phyloP scores from a whole-genome alignment of 352 stramenopile genomes.

The Pythium oligandrum region DNA sequence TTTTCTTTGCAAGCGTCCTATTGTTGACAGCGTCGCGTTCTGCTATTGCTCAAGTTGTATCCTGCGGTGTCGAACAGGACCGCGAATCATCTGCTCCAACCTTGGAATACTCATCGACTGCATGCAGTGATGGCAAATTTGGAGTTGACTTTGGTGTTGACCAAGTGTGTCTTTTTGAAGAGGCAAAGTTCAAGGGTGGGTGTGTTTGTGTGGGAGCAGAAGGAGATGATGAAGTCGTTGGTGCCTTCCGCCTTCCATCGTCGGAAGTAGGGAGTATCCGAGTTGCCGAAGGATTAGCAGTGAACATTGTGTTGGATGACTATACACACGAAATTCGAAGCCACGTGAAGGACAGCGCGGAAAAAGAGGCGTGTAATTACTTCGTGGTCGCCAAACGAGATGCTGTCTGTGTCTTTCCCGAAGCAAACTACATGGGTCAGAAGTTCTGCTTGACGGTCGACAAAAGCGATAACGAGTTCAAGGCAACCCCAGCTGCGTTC shows the following conservation, averaged over 20 bases:
- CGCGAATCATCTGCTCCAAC: not conserved
- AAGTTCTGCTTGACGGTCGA: not conserved
- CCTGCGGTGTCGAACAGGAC: not conserved
- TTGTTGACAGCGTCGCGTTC: no score
- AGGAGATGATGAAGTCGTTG: not conserved
- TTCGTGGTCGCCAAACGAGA: not conserved
- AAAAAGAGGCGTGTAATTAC: not conserved
- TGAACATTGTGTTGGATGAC: slow-evolving; percentile 6
- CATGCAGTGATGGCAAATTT: not conserved
- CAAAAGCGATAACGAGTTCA: not conserved
- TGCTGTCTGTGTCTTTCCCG: not conserved
- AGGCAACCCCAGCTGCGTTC: not conserved
- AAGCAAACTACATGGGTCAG: not conserved
- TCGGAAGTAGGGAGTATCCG: slow-evolving; percentile 1
- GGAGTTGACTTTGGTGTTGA: slow-evolving; percentile 2
- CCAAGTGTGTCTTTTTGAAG: slow-evolving; percentile 2
- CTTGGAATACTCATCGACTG: not conserved
- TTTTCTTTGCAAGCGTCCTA: no score
- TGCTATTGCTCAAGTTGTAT: not conserved
- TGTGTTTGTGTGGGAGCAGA: slow-evolving; percentile 3
- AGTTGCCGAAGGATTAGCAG: not conserved
- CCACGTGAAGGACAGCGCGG: not conserved
- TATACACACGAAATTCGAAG: slow-evolving; percentile 4
- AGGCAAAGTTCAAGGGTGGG: not conserved
- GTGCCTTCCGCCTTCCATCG: not conserved